Evolutionary conservation across 129 eudicot genomes (phyloP), one percentile per base, ranked within the genome.

Genomic region (Lactuca saligna): DNA sequence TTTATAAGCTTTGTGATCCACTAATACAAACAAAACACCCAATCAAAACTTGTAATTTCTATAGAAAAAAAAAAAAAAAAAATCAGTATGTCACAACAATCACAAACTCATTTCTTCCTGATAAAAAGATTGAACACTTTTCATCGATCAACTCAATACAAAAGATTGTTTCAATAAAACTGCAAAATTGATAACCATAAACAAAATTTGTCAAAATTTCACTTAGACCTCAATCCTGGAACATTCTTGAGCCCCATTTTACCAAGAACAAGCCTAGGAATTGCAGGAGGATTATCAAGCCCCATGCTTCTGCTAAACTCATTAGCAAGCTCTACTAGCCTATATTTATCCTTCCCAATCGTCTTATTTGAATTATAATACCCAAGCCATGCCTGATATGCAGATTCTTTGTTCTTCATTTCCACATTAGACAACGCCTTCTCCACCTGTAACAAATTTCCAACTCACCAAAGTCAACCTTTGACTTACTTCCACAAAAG

Each of bases 371-470:
- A 93, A 70, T 89, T 94, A 84, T 89, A 94, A 69, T 89, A 94
- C 56, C 99, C 99, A 17, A 94, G 97, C 99, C 99, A 94, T 9
- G 99, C 97, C 77, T 94, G 99, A 79, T 89, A 94, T 33, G 99
- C 99, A 3, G 95, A 69, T 76, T 94, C 99, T 78, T 89, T 94
- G 82, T 70, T 85, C 77, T 94, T 89, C 97, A 83, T 85, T 57
- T 83, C 99, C 48, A 89, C 87, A 17, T 87, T 76, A 57, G 85
- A 69, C 67, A 94, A 57, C 15, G 95, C 90, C 50, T 84, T 85
- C 57, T 89, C 93, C 62, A 94, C 99, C 99, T 93, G 84, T 61
- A 25, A 25, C 29, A 37, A 50, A 63, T 49, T 74, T 72, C 20
- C 13, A 66, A 63, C 16, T 62, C 50, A 29, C 34, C 2, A 37